phyloP scores from a whole-genome alignment of 2,329 filamentous ascomycete genomes.

The Clarireedia paspali region DNA sequence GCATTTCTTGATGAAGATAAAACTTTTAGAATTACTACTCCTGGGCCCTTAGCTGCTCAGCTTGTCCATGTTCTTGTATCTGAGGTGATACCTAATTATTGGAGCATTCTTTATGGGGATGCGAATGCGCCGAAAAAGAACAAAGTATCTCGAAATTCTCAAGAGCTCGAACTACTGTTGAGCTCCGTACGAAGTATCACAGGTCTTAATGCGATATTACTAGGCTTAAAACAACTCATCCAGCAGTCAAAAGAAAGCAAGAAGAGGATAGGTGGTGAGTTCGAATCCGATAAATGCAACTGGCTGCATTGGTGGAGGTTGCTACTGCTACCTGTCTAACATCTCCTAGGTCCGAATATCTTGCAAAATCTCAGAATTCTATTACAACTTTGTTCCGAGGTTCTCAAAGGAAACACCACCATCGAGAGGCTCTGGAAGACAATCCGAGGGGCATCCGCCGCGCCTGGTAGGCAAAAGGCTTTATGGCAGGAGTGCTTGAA shows the following conservation, averaged over 20 bases:
- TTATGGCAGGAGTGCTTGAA: conserved; percentile 58
- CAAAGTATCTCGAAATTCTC: conserved; percentile 16
- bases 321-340: not conserved
- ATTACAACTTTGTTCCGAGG: conserved; percentile 33
- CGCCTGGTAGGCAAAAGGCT: conserved; percentile 37
- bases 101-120: conserved; percentile 54
- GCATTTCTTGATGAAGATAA: conserved; percentile 38
- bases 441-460: conserved; percentile 30
- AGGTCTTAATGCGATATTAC: conserved; percentile 69
- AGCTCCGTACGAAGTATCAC: conserved; percentile 63
- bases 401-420: conserved; percentile 38
- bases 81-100: conserved; percentile 74
- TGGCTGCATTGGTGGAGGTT: not conserved
- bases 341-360: conserved; percentile 20
- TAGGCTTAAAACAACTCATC: conserved; percentile 58
- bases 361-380: conserved; percentile 32
- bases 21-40: conserved; percentile 49
- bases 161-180: conserved; percentile 45
- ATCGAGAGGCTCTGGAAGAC: conserved; percentile 37
- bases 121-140: conserved; percentile 19
- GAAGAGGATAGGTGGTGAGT: conserved; percentile 16
- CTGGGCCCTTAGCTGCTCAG: conserved; percentile 63
- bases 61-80: conserved; percentile 68
- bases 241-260: conserved; percentile 38
- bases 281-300: not conserved